A percentile compares a stretch with the other conserved stretches of the same genome.
These are phyloP conservation scores for Erythrobasidium yunnanense DNA, from an alignment of 768 basidiomycete species.

Conservation along the genomic window DNA sequence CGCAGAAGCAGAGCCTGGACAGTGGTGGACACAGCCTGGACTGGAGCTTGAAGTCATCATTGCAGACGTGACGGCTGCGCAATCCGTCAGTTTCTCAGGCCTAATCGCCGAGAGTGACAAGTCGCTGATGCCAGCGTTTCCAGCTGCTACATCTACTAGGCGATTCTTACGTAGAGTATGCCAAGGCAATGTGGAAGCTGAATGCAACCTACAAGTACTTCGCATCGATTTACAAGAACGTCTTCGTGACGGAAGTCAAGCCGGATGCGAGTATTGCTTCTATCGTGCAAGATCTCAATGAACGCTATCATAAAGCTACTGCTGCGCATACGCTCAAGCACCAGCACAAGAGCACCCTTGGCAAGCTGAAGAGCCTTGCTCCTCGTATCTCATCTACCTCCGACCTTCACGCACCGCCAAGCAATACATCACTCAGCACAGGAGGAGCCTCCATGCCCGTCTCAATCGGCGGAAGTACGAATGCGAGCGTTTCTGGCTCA, in stretches of 20 bases:
- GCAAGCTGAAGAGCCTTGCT: not conserved
- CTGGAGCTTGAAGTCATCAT: constrained; percentile 16
- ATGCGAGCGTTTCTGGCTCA: not conserved
- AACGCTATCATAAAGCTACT: not conserved
- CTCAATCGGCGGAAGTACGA: not conserved
- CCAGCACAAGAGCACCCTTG: not conserved
- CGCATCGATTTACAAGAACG: constrained; percentile 8
- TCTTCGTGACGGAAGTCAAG: constrained; percentile 12
- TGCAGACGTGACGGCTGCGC: constrained; percentile 19
- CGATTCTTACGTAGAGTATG: constrained; percentile 20
- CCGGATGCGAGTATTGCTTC: constrained; percentile 5
- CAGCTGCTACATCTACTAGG: constrained; percentile 18
- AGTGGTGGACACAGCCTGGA: constrained; percentile 14
- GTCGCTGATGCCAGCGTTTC: not conserved
- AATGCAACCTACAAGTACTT: constrained; percentile 16
- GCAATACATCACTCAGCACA: not conserved
- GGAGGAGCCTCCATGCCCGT: not conserved
- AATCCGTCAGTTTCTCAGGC: not conserved
- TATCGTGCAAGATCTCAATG: constrained; percentile 12
- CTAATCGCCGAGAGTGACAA: not conserved
- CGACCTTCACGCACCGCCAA: not conserved
- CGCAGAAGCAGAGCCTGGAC: constrained; percentile 11
- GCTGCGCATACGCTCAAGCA: not conserved
- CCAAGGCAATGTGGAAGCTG: constrained; percentile 23
- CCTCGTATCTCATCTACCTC: not conserved